phyloP scores from a whole-genome alignment of 306 rosid genomes.

The Arachis stenosperma region DNA sequence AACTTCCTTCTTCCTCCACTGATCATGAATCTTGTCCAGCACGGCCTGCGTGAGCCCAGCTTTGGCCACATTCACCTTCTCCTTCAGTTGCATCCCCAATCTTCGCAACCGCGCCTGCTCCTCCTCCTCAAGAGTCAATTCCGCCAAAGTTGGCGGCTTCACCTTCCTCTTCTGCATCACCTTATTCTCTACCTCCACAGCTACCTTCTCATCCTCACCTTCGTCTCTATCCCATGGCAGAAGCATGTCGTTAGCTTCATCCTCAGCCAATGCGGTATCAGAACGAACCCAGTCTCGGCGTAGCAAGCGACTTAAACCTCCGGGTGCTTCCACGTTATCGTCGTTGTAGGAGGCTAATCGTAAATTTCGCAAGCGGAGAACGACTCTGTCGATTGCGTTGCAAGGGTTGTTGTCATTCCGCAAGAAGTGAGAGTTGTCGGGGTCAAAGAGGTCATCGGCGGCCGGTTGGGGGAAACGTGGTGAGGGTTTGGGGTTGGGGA shows the following conservation, averaged over 20 bases:
- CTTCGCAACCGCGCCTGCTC: constrained; percentile 77
- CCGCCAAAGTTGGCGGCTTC: constrained; percentile 68
- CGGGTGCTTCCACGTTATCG: neutral
- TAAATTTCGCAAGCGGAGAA: constrained; percentile 72
- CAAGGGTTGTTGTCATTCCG: constrained; percentile 46
- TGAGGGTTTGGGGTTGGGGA: constrained; percentile 14
- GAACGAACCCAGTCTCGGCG: constrained; percentile 85
- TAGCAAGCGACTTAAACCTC: constrained; percentile 65
- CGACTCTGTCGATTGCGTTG: constrained; percentile 80
- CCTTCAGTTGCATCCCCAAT: constrained; percentile 63
- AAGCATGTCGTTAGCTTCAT: constrained; percentile 36
- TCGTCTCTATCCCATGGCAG: constrained; percentile 79
- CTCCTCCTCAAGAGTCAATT: constrained; percentile 67
- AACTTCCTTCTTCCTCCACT: constrained; percentile 80
- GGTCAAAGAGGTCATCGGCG: constrained; percentile 40
- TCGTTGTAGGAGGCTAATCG: constrained; percentile 42
- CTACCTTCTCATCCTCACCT: constrained; percentile 38
- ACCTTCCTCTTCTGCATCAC: constrained; percentile 53
- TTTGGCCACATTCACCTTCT: constrained; percentile 74
- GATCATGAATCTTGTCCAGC: constrained; percentile 72
- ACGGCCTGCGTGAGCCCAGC: constrained; percentile 83
- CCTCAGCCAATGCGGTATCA: constrained; percentile 56
- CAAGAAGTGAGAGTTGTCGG: constrained; percentile 37
- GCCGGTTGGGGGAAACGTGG: constrained; percentile 11
- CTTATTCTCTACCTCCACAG: constrained; percentile 31